Percentiles rank a stretch among this genome's conserved stretches.
phyloP scores from a whole-genome alignment of 202 grass and related monocot genomes.

The Setaria italica region DNA sequence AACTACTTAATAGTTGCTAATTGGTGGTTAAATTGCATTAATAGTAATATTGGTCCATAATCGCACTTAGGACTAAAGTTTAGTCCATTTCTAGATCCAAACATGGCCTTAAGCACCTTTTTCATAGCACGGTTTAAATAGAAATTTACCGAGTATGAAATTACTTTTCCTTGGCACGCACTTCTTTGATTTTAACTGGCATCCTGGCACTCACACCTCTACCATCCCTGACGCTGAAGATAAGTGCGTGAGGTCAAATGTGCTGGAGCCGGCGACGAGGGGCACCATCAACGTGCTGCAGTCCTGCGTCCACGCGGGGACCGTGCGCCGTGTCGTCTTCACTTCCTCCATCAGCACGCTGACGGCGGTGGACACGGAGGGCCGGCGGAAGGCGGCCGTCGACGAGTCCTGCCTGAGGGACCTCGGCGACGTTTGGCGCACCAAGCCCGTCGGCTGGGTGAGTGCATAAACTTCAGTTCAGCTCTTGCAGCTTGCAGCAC shows the following conservation, averaged over 20 bases:
- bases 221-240: slow-evolving; percentile 32
- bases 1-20: no score
- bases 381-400: slow-evolving; percentile 47
- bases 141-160: no score
- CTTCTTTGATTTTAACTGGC: not conserved
- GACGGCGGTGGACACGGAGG: slow-evolving; percentile 44
- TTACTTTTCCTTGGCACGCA: not conserved
- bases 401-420: slow-evolving; percentile 70
- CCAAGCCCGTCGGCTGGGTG: slow-evolving; percentile 84
- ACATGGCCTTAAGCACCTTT: no score
- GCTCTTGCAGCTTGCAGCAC: not conserved
- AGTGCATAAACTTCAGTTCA: not conserved
- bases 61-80: no score
- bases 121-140: no score
- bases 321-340: slow-evolving; percentile 71
- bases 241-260: slow-evolving; percentile 56
- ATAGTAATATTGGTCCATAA: no score
- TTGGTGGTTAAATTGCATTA: no score
- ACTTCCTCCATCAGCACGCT: slow-evolving; percentile 91
- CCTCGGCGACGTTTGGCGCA: slow-evolving; percentile 58
- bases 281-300: slow-evolving; percentile 73
- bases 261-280: slow-evolving; percentile 66
- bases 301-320: slow-evolving; percentile 63
- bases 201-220: not conserved
- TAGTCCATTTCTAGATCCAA: no score